A percentile compares a stretch with the other conserved stretches of the same genome.
These are phyloP conservation scores for Hawksworthiomyces lignivorus DNA, from an alignment of 2,329 filamentous ascomycete species.

Conservation along the genomic window DNA sequence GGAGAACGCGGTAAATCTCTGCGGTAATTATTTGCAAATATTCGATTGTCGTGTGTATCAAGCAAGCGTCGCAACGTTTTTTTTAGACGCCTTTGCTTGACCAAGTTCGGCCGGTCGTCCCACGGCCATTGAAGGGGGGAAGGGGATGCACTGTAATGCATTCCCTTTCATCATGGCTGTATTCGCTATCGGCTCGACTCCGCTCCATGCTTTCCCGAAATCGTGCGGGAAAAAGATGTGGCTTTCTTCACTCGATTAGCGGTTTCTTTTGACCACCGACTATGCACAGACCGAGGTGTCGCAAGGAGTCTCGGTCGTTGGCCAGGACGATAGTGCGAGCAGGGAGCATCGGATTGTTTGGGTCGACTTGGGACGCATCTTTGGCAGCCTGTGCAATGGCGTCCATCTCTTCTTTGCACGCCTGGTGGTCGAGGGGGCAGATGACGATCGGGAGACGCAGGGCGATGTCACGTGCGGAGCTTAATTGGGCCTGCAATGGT, in stretches of 20 bases:
- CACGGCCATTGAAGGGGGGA: too few species aligned
- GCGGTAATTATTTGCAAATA: too few species aligned
- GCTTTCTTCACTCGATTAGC: slow-evolving; percentile 45
- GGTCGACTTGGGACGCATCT: slow-evolving; percentile 80
- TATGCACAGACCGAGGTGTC: slow-evolving; percentile 54
- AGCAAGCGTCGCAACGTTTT: too few species aligned
- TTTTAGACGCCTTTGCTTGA: too few species aligned
- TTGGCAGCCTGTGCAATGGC: slow-evolving; percentile 94
- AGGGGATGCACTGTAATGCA: too few species aligned
- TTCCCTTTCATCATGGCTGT: too few species aligned
- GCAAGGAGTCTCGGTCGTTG: slow-evolving; percentile 59
- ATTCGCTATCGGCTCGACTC: too few species aligned
- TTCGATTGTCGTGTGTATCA: too few species aligned
- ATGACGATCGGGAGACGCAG: slow-evolving; percentile 91
- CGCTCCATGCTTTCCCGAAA: too few species aligned
- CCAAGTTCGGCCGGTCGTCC: too few species aligned
- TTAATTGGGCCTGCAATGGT: slow-evolving; percentile 68
- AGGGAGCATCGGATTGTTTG: slow-evolving; percentile 88
- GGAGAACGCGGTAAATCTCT: too few species aligned
- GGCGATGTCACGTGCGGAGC: slow-evolving; percentile 77
- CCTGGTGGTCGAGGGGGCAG: slow-evolving; percentile 88
- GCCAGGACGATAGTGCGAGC: slow-evolving; percentile 74
- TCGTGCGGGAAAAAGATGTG: too few species aligned
- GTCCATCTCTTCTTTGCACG: slow-evolving; percentile 97
- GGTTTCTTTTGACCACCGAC: slow-evolving; percentile 59